A percentile compares a stretch with the other conserved stretches of the same genome.
phyloP scores from a whole-genome alignment of 805 yeast genomes.

The Yarrowia divulgata region DNA sequence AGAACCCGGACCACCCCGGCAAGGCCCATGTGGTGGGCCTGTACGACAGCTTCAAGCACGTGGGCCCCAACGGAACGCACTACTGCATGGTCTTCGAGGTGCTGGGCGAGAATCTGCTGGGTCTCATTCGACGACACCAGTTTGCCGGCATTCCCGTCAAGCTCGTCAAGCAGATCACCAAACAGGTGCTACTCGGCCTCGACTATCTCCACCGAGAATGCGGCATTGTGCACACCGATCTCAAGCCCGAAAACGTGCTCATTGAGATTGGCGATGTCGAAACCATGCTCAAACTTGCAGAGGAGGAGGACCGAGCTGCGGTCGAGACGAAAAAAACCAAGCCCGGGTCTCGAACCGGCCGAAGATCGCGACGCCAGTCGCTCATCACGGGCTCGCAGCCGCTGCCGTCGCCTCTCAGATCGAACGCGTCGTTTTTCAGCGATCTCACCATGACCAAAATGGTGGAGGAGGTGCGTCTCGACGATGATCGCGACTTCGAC shows the following conservation, averaged over 20 bases:
- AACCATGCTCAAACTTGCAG: conserved; percentile 72
- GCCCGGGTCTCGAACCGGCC: conserved; percentile 37
- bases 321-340: conserved; percentile 50
- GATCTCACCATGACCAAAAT: conserved; percentile 40
- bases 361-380: conserved; percentile 65
- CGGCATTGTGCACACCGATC: conserved; percentile 77
- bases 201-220: conserved; percentile 75
- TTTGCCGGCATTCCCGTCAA: conserved; percentile 80
- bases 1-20: conserved; percentile 76
- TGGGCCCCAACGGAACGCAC: conserved; percentile 91
- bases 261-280: conserved; percentile 87
- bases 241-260: conserved; percentile 77
- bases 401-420: conserved; percentile 82
- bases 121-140: conserved; percentile 77
- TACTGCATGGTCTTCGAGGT: conserved; percentile 98
- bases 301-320: conserved; percentile 60
- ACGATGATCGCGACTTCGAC: conserved; percentile 13
- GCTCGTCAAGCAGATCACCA: conserved; percentile 81
- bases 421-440: conserved; percentile 48
- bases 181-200: conserved; percentile 74
- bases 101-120: conserved; percentile 88
- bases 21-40: conserved; percentile 80
- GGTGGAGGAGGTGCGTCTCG: conserved; percentile 23
- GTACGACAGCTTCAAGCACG: conserved; percentile 82
- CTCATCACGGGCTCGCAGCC: conserved; percentile 92